Evolutionary conservation across 192 early-diverging fungal genomes (phyloP), one percentile per base, ranked within the genome.

Genomic region (Coemansia guatemalensis): DNA sequence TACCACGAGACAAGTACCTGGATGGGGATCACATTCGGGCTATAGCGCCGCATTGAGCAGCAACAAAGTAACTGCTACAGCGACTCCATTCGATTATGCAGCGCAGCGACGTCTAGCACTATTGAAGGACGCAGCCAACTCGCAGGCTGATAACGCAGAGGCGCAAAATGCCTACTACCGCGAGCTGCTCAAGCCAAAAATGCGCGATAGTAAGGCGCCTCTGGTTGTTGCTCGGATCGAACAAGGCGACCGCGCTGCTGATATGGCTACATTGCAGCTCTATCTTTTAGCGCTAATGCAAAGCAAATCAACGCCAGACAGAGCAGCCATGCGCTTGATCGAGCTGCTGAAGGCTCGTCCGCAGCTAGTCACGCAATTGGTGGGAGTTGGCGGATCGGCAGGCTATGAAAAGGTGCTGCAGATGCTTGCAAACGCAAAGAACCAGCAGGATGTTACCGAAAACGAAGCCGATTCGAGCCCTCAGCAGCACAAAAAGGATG

Each of bases 211-310:
- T 33, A 65, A 58, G 55, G 66, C 79, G 25, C 67, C 79, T 3
- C 24, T 76, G 55, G 79, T 76, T 6, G 53, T 82, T 33, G 52
- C 79, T 12, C 66, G 79, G 33, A 65, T 82, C 29, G 79, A 82
- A 51, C 74, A 82, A 32, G 71, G 71, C n/a, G 32, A 50, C 6
- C 47, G 54, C 51, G 73, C 79, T 8, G 64, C 74, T 25, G 67
- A 82, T 32, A 35, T 82, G 44, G 33, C 60, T 41, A 70, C 73
- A 9, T 41, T 82, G 63, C 79, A 82, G 33, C 64, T 82, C 29
- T 82, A 82, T 50, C 61, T 82, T 7, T 58, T 60, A 5, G 79
- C 79, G 25, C 53, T 82, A 41, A 82, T 82, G 79, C 69, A 73
- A 21, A 54, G 48, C 48, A 72, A 73, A 52, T 20, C 71, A 14